Conservation (phyloP, 1,284 basidiomycete genomes). For the Rhodotorula sp. region DNA sequence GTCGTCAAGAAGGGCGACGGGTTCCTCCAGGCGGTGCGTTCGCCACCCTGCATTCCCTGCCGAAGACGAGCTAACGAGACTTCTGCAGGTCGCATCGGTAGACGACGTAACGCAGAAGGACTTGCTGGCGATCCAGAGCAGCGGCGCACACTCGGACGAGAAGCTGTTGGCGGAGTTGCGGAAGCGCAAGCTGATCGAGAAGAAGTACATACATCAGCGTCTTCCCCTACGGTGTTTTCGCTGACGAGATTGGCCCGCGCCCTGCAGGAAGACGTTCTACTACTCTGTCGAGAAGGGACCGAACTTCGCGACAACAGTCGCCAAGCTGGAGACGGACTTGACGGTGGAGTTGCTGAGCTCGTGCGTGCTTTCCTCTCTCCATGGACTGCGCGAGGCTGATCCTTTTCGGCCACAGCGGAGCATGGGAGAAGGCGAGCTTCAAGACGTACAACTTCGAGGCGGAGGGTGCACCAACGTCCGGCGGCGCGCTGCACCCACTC, state of each 20-base stretch:
- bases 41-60: conserved; percentile 34
- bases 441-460: conserved; percentile 99
- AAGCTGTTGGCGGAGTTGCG: conserved; percentile 78
- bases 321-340: conserved; percentile 95
- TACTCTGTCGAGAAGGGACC: conserved; percentile 84
- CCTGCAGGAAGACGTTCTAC: conserved; percentile 86
- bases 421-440: conserved; percentile 87
- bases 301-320: conserved; percentile 86
- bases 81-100: conserved; percentile 57
- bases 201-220: conserved; percentile 46
- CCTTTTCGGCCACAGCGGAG: conserved; percentile 58
- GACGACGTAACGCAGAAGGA: conserved; percentile 72
- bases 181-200: conserved; percentile 77
- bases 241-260: neutral
- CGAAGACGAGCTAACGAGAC: neutral
- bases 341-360: conserved; percentile 92
- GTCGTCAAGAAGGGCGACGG: conserved; percentile 86
- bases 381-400: neutral
- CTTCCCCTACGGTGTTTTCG: fast-evolving
- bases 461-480: conserved; percentile 79
- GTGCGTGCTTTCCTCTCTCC: conserved; percentile 53
- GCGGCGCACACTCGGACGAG: conserved; percentile 65
- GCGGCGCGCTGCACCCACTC: conserved; percentile 91
- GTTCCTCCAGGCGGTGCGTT: conserved; percentile 74
- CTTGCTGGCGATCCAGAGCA: conserved; percentile 69